phyloP scores from a whole-genome alignment of 2,329 filamentous ascomycete species.

The Blastomyces silverae region DNA sequence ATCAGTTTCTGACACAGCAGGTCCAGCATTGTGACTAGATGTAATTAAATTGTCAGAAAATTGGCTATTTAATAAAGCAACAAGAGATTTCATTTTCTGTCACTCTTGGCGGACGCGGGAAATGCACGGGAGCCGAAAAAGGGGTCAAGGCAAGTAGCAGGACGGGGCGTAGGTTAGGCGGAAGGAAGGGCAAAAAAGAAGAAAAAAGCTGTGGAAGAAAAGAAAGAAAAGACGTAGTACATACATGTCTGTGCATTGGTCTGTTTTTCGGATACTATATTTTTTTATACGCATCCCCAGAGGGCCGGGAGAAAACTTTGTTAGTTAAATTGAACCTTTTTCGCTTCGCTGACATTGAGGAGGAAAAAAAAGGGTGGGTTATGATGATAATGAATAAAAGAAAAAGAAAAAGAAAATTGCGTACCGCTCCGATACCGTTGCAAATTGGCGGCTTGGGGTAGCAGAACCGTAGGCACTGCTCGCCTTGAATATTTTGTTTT shows the following conservation, averaged over 20 bases:
- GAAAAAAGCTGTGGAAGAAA: too few species aligned
- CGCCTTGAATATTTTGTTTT: not conserved
- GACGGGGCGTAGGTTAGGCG: not conserved
- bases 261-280: slow-evolving; percentile 8
- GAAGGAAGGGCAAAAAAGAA: too few species aligned
- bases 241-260: not conserved
- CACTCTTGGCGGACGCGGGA: not conserved
- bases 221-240: not conserved
- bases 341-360: not conserved
- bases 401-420: not conserved
- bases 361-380: not conserved
- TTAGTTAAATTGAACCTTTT: not conserved
- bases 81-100: not conserved
- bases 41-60: not conserved
- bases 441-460: not conserved
- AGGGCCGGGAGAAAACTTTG: not conserved
- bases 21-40: slow-evolving; percentile 6
- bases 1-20: not conserved
- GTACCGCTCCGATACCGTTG: not conserved
- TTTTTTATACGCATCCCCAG: not conserved
- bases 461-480: not conserved
- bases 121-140: not conserved
- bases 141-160: not conserved
- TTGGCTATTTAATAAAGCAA: not conserved
- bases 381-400: not conserved